phyloP scores from a whole-genome alignment of 345 rosid genomes.

The Salix exigua region DNA sequence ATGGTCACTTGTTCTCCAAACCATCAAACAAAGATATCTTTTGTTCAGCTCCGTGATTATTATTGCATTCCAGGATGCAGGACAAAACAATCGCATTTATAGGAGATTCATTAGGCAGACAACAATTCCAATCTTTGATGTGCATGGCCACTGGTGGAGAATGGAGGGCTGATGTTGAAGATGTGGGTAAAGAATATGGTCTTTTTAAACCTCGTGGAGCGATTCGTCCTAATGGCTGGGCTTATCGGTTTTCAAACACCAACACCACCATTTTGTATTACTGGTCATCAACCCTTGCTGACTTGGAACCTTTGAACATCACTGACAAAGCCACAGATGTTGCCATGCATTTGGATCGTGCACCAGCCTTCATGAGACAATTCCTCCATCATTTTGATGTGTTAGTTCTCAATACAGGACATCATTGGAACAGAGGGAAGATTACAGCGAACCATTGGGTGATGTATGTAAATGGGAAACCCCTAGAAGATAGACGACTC shows the following conservation, averaged over 20 bases:
- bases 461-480: constrained; percentile 47
- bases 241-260: constrained; percentile 44
- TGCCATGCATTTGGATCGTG: constrained; percentile 60
- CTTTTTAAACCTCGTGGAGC: constrained; percentile 36
- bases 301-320: constrained; percentile 35
- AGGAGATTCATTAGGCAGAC: constrained; percentile 58
- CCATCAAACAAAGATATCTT: background rate
- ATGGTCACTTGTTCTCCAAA: background rate
- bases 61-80: constrained; percentile 39
- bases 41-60: background rate
- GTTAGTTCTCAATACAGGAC: constrained; percentile 51
- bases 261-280: constrained; percentile 55
- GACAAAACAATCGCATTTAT: constrained; percentile 50
- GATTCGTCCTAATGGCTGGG: constrained; percentile 53
- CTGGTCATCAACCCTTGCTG: constrained; percentile 56
- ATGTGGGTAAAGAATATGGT: constrained; percentile 45
- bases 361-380: constrained; percentile 40
- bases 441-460: constrained; percentile 41
- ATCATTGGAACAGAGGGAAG: constrained; percentile 57
- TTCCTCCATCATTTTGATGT: constrained; percentile 35
- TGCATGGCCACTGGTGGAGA: constrained; percentile 52
- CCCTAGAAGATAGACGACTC: constrained; percentile 24
- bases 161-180: constrained; percentile 38
- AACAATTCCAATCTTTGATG: constrained; percentile 61
- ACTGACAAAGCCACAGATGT: constrained; percentile 27